Evolutionary conservation across 345 rosid genomes (phyloP).

Genomic region (Sisymbrium altissimum): DNA sequence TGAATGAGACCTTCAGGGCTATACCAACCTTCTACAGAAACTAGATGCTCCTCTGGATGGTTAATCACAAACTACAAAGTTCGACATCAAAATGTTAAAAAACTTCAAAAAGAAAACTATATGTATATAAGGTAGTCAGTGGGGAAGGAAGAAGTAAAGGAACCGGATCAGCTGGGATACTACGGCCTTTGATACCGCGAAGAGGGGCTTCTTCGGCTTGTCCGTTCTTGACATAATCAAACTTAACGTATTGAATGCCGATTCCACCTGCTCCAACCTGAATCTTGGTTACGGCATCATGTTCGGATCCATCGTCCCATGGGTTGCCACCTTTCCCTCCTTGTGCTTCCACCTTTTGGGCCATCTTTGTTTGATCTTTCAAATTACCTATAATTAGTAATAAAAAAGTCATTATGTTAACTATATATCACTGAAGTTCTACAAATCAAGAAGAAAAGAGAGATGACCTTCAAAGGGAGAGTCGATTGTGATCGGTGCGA

Average conservation of each 20-base stretch:
- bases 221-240: constrained; percentile 7
- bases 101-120: neutral
- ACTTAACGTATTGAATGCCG: constrained; percentile 23
- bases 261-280: neutral
- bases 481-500: too few species aligned
- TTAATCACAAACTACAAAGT: constrained; percentile 22
- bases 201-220: neutral
- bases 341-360: constrained; percentile 11
- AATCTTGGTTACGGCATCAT: constrained; percentile 29
- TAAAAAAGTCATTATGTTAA: too few species aligned
- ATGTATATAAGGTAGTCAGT: neutral
- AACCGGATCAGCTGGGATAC: constrained; percentile 20
- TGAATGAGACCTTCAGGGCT: constrained; percentile 6
- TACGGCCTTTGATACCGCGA: constrained; percentile 11
- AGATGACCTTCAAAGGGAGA: too few species aligned
- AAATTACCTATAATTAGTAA: too few species aligned
- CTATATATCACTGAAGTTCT: too few species aligned
- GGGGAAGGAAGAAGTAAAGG: neutral
- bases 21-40: constrained; percentile 28
- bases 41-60: constrained; percentile 30
- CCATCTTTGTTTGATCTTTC: neutral
- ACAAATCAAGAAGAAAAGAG: too few species aligned
- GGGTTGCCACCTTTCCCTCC: constrained; percentile 13
- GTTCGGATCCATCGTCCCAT: constrained; percentile 30
- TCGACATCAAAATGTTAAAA: neutral